Percentiles rank a stretch among this genome's conserved stretches.
These are phyloP conservation scores for Xylariaceae sp. DNA, from an alignment of 2,329 filamentous ascomycete genomes.

Conservation along the genomic window DNA sequence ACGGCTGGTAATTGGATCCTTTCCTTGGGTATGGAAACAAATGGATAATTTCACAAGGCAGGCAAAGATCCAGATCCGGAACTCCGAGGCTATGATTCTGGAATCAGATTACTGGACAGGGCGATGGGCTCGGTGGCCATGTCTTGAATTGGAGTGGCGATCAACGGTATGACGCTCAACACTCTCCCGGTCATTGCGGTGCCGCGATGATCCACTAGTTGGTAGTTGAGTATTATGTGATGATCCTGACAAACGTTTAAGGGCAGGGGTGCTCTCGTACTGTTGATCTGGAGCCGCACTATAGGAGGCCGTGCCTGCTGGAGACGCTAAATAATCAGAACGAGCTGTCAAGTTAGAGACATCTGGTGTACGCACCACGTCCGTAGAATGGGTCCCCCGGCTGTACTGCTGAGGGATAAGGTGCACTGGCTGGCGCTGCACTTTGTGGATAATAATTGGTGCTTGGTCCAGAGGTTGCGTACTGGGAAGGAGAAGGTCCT, in stretches of 20 bases:
- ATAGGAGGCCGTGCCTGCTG: conserved; percentile 56
- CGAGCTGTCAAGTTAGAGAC: conserved; percentile 34
- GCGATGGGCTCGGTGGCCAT: conserved; percentile 39
- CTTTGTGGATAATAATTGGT: conserved; percentile 44
- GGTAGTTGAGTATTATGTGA: conserved; percentile 41
- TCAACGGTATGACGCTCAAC: conserved; percentile 42
- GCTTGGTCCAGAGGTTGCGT: conserved; percentile 36
- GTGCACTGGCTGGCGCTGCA: conserved; percentile 40
- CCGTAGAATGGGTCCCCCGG: conserved; percentile 62
- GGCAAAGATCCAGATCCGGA: conserved; percentile 29
- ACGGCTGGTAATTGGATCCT: conserved; percentile 37
- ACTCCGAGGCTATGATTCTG: conserved; percentile 35
- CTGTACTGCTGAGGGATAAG: conserved; percentile 48
- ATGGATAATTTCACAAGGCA: conserved; percentile 36
- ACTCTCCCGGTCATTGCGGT: conserved; percentile 41
- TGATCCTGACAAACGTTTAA: conserved; percentile 39
- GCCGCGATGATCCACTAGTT: conserved; percentile 42
- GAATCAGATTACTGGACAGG: conserved; percentile 38
- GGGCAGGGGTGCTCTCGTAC: conserved; percentile 57
- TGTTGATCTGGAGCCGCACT: conserved; percentile 54
- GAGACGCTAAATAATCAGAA: conserved; percentile 60
- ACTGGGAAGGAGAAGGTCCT: conserved; percentile 39
- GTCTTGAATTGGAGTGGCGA: conserved; percentile 40
- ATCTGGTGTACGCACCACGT: conserved; percentile 64
- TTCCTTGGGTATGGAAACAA: conserved; percentile 42